A percentile compares a stretch with the other conserved stretches of the same genome.
phyloP scores from a whole-genome alignment of 1,284 basidiomycete genomes.

The Xerocomus minutiporus region DNA sequence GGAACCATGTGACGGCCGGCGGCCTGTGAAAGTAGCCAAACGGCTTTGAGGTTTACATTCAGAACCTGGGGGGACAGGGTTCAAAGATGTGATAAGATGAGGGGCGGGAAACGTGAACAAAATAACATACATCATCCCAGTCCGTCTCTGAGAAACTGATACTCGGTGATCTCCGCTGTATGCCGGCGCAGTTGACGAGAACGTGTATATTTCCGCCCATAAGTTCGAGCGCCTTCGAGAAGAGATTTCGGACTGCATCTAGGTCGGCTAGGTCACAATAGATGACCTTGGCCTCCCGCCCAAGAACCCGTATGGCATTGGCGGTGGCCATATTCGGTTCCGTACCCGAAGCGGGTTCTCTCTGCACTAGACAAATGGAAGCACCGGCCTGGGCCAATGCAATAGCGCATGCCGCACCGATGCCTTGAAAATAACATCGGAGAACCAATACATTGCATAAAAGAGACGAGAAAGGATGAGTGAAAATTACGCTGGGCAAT shows the following conservation, averaged over 20 bases:
- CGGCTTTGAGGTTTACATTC: conserved; percentile 74
- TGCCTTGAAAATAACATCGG: conserved; percentile 45
- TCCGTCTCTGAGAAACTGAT: conserved; percentile 80
- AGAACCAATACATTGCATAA: conserved; percentile 13
- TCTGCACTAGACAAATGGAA: conserved; percentile 74
- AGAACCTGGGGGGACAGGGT: conserved; percentile 50
- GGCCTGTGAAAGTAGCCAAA: conserved; percentile 72
- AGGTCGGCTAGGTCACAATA: conserved; percentile 75
- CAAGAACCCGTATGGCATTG: conserved; percentile 47
- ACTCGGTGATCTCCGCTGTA: conserved; percentile 81
- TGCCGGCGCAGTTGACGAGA: conserved; percentile 92
- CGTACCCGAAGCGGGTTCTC: conserved; percentile 37
- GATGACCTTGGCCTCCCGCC: conserved; percentile 49
- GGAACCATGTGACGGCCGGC: conserved; percentile 80
- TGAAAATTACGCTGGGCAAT: conserved; percentile 18
- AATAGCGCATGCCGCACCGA: conserved; percentile 68
- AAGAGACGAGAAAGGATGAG: conserved; percentile 10
- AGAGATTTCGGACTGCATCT: conserved; percentile 60
- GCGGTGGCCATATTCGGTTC: conserved; percentile 54
- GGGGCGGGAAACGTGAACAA: conserved; percentile 8
- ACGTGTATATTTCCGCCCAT: conserved; percentile 74
- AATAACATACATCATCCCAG: conserved; percentile 78
- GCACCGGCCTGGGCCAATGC: conserved; percentile 80
- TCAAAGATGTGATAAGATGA: conserved; percentile 13
- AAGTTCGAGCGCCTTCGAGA: conserved; percentile 58